Percentiles rank a stretch among this genome's conserved stretches.
phyloP scores from a whole-genome alignment of 495 filamentous ascomycete species.

The Xylona heveae region DNA sequence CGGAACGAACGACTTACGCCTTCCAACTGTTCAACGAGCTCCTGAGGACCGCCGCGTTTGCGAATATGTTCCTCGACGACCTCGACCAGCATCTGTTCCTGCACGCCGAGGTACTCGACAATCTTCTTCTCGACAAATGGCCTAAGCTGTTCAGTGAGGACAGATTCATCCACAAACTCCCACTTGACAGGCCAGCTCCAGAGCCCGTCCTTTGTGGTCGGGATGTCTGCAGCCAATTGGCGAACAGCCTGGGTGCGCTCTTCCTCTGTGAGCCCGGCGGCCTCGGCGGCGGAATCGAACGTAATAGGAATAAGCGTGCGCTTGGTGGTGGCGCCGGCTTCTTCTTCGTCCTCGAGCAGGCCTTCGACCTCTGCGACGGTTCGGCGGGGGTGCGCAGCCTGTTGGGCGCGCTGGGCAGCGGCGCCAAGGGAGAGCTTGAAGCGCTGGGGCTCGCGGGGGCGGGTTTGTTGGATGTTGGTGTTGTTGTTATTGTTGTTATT shows the following conservation, averaged over 20 bases:
- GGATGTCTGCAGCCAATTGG: slow-evolving; percentile 76
- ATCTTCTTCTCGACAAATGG: slow-evolving; percentile 98
- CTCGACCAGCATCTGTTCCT: slow-evolving; percentile 89
- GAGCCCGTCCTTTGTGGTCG: slow-evolving; percentile 62
- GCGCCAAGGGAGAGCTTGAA: slow-evolving; percentile 91
- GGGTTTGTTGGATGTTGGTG: slow-evolving; percentile 24
- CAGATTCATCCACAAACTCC: slow-evolving; percentile 74
- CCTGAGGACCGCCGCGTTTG: slow-evolving; percentile 52
- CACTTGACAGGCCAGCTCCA: slow-evolving; percentile 88
- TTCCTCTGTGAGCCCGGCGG: slow-evolving; percentile 54
- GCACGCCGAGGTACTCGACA: slow-evolving; percentile 84
- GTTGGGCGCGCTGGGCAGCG: slow-evolving; percentile 60
- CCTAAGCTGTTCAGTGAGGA: slow-evolving; percentile 70
- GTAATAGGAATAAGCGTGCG: slow-evolving; percentile 81
- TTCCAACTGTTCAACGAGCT: slow-evolving; percentile 64
- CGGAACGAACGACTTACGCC: slow-evolving; percentile 38
- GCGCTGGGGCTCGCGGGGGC: slow-evolving; percentile 48
- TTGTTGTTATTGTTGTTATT: too few species aligned
- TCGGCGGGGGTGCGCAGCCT: slow-evolving; percentile 45
- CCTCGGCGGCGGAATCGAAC: slow-evolving; percentile 55
- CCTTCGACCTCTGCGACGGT: slow-evolving; percentile 88
- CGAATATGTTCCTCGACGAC: slow-evolving; percentile 75
- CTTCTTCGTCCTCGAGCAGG: slow-evolving; percentile 49
- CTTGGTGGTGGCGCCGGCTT: slow-evolving; percentile 35
- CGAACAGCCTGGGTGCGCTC: slow-evolving; percentile 60